Percentiles rank a stretch among this genome's conserved stretches.
phyloP scores from a whole-genome alignment of 2,329 filamentous ascomycete genomes.

The Trichoderma atrobrunneum region DNA sequence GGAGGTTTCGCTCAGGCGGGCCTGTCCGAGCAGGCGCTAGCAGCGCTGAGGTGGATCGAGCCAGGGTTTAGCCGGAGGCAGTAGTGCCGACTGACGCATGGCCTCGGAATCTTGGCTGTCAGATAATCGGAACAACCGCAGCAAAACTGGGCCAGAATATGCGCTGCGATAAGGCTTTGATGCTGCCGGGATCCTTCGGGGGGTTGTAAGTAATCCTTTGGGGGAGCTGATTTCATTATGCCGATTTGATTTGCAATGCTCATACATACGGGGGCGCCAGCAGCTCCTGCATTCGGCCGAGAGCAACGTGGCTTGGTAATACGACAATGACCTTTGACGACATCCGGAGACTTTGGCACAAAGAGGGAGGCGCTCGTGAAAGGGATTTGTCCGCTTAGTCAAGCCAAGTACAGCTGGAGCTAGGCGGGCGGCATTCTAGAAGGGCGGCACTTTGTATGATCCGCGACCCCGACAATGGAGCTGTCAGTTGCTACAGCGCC shows the following conservation, averaged over 20 bases:
- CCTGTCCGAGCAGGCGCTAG: conserved; percentile 10
- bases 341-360: not conserved
- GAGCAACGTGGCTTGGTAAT: not conserved
- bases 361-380: not conserved
- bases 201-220: not conserved
- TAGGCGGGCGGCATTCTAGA: not conserved
- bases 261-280: not conserved
- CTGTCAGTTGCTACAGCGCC: not conserved
- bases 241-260: not conserved
- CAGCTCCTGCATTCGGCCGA: not conserved
- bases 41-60: not conserved
- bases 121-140: not conserved
- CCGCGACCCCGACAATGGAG: not conserved
- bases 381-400: conserved; percentile 2
- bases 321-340: not conserved
- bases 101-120: not conserved
- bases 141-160: not conserved
- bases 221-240: not conserved
- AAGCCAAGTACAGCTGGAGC: not conserved
- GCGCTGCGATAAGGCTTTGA: not conserved
- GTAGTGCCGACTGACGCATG: not conserved
- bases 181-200: not conserved
- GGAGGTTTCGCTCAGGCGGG: conserved; percentile 5
- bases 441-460: not conserved
- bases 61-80: not conserved